Evolutionary conservation across 768 basidiomycete genomes (phyloP).

Genomic region (Chalciporus sphaerocephalus): DNA sequence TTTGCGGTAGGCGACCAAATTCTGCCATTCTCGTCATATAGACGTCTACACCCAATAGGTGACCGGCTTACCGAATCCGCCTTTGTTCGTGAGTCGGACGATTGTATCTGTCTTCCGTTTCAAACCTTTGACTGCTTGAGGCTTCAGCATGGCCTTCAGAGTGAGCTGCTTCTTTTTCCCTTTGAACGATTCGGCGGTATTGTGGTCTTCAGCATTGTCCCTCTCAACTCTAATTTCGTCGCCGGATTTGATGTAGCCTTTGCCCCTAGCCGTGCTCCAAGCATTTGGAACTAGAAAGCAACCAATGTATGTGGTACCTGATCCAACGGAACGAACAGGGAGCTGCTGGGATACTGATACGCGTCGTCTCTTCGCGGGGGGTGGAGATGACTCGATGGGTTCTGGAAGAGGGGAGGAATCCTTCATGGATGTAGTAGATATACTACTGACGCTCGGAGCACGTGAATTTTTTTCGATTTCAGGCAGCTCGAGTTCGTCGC

Average conservation of each 20-base stretch:
- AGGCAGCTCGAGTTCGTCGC: slow-evolving; percentile 37
- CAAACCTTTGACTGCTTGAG: slow-evolving; percentile 41
- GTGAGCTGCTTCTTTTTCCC: slow-evolving; percentile 60
- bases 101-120: slow-evolving; percentile 60
- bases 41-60: neutral
- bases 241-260: slow-evolving; percentile 61
- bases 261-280: slow-evolving; percentile 75
- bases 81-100: slow-evolving; percentile 59
- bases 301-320: slow-evolving; percentile 51
- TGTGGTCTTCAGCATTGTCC: slow-evolving; percentile 40
- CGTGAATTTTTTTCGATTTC: slow-evolving; percentile 32
- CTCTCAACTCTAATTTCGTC: slow-evolving; percentile 59
- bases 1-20: slow-evolving; percentile 72
- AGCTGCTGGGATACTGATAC: slow-evolving; percentile 30
- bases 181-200: slow-evolving; percentile 21
- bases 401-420: slow-evolving; percentile 27
- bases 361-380: slow-evolving; percentile 53
- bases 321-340: slow-evolving; percentile 10
- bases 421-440: slow-evolving; percentile 30
- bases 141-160: slow-evolving; percentile 62
- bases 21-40: slow-evolving; percentile 39
- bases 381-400: slow-evolving; percentile 16
- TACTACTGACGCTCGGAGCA: slow-evolving; percentile 39
- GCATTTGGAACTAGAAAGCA: slow-evolving; percentile 67
- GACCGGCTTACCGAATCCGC: slow-evolving; percentile 56